Percentiles rank a stretch among this genome's conserved stretches.
phyloP scores from a whole-genome alignment of 2,329 filamentous ascomycete genomes.

The Aotearoamyces nothofagi region DNA sequence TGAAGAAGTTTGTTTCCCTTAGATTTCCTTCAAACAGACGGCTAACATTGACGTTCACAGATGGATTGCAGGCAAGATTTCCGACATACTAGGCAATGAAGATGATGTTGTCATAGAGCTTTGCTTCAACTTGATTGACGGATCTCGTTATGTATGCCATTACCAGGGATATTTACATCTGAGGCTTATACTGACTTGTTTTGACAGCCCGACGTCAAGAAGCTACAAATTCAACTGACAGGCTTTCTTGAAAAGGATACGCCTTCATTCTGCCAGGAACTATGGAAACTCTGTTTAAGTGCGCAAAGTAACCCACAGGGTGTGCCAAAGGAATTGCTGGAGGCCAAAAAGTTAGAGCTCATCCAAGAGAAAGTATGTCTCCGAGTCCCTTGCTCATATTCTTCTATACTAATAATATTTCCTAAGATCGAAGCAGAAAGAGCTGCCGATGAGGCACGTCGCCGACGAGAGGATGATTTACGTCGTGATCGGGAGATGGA shows the following conservation, averaged over 20 bases:
- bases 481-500: constrained; percentile 58
- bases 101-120: constrained; percentile 94
- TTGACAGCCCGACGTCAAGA: constrained; percentile 88
- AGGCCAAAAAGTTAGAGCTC: constrained; percentile 90
- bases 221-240: constrained; percentile 83
- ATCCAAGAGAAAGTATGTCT: constrained; percentile 79
- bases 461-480: constrained; percentile 55
- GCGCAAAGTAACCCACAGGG: constrained; percentile 80
- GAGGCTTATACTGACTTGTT: too few species aligned
- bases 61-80: constrained; percentile 86
- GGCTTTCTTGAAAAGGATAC: constrained; percentile 94
- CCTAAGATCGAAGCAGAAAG: constrained; percentile 66
- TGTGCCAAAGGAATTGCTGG: constrained; percentile 84
- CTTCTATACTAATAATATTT: constrained; percentile 6
- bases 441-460: constrained; percentile 59
- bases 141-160: constrained; percentile 53
- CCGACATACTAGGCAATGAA: constrained; percentile 76
- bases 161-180: background rate
- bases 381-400: background rate
- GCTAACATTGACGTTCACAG: constrained; percentile 35
- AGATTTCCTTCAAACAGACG: too few species aligned
- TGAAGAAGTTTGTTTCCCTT: constrained; percentile 68
- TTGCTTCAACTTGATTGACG: constrained; percentile 55
- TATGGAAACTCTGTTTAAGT: constrained; percentile 85
- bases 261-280: constrained; percentile 73